Base-by-base conservation (phyloP, 2,329 filamentous ascomycete genomes). In the Chaetomium globosum region DNA sequence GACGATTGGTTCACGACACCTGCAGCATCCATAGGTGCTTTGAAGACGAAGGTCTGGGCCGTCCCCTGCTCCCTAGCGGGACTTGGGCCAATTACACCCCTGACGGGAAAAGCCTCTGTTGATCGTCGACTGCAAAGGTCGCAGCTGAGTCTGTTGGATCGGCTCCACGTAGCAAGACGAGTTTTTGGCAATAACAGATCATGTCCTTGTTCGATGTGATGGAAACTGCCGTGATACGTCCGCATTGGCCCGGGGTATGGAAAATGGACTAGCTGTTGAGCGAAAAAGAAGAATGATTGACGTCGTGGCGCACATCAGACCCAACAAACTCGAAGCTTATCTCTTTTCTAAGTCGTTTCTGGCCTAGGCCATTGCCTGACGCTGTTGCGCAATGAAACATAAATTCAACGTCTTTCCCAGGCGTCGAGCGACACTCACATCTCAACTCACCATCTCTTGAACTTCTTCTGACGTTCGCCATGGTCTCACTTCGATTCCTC, bases 401-500 rank as follows among this genome's bases (percentile, higher is more conserved):
- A 23, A 48, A 21, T 48, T 48, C 46, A n/a, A 21, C 46, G 21
- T n/a, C 46, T 23, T 48, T 23, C 19, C n/a, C 46, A 10, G n/a
- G n/a, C 23, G n/a, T 48, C 46, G 7, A 23, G 43, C 43, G 43
- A 9, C 46, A 21, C n/a, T 23, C 7, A 21, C 6, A 48, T 23
- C 8, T 23, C 4, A 4, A 48, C 19, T 21, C 46, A 23, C 12
- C 7, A 43, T 43, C 21, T n/a, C 19, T 48, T 23, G 8, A 5
- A 3, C 23, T 4, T 23, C 9, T 23, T n/a, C 19, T 4, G 19
- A 23, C 7, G 28, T 28, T 36, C 52, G 16, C 21, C 23, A 59
- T 59, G 56, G 26, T 59, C 16, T 59, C 56, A 21, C 6, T 30
- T 31, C 39, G 56, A 6, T 49, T 51, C 23, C 57, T 59, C 57